Evolutionary conservation across 1,284 basidiomycete genomes (phyloP), one percentile per base, ranked within the genome.

Genomic region (Leccinum angustisporum): DNA sequence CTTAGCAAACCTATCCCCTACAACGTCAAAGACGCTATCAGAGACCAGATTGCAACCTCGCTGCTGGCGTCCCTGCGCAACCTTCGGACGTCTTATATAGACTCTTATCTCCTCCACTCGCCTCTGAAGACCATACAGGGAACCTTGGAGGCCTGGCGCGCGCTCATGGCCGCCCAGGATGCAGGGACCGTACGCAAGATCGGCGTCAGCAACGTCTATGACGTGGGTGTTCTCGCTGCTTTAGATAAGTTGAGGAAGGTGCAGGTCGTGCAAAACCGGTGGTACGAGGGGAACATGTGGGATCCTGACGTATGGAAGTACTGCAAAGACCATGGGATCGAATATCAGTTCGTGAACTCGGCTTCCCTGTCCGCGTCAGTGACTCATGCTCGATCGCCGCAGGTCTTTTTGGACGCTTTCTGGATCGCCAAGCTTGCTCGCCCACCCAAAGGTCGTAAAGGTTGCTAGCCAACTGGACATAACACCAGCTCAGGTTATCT

Each of bases 381-480:
- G 59, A 54, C 48, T 57, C 48, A 66, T 56, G 5, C 34, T 48
- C 11, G 30, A 36, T n/a, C 13, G 43, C 31, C 11, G 16, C 65
- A 92, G 91, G 70, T 91, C 90, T 10, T 94, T 94, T 75, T 94
- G 92, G 92, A 94, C 92, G 18, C 76, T 94, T 18, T 86, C 90
- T 0, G 91, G 91, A 10, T 91, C 89, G 1, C 88, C 90, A 2
- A 78, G 72, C 2, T 77, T 93, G 8, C 77, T 92, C 3, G 63
- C 73, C 1, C 80, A 86, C 67, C 80, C 83, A 0, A 71, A 78
- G 1, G 68, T 90, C 3, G 64, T 74, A 4, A 63, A 74, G 4
- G 75, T 92, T 16, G 83, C 86, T 0, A 63, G 77, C 16, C 75
- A 74, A 34, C 75, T 82, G 34, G 72, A 75, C 1, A 79, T 85